Base-by-base conservation (phyloP, 2,329 filamentous ascomycete species). In the Microdochium nivale region DNA sequence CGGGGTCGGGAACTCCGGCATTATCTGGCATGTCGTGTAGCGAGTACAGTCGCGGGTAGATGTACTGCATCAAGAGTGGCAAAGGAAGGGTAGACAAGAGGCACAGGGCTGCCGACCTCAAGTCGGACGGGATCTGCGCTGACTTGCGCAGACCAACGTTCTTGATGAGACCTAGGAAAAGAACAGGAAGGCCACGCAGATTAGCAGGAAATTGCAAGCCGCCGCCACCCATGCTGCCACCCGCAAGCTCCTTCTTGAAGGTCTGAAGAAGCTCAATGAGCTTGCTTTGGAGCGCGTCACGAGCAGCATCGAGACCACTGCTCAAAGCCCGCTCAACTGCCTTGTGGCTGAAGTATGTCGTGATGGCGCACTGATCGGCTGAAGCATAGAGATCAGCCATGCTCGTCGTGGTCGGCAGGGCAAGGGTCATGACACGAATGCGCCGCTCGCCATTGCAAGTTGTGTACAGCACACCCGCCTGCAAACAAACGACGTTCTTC, bases 371-470 rank as follows among this genome's bases (percentile, higher is more conserved):
- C 69, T 96, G 92, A 64, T 99, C 94, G 0, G 94, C 94, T 3
- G 90, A 95, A 9, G 94, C 90, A 67, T 96, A 99, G 19, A 97
- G 77, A 64, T 96, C 91, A 3, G 90, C 88, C 54, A 99, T 72
- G 63, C 84, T 92, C 56, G 91, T 88, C 1, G 94, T 97, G 0
- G 94, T 97, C 1, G 94, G 94, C 49, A 99, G 81, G 33, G 90
- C 88, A 56, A 99, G 75, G 0, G 94, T 99, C 78, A 97, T 79
- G 47, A 99, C 94, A 57, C 94, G 83, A 61, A 99, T 99, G 52
- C 94, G 84, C 61, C 94, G 83, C 74, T 99, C 94, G 49, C 94
- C 94, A 63, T 97, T 97, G 76, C 92, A 96, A 1, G 91, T 99
- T 1, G 94, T 99, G 69, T 99, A 94, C 30, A 99, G 79, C 10